These are phyloP conservation scores for Conringia planisiliqua DNA, from an alignment of 345 rosid species.

Conservation along the genomic window DNA sequence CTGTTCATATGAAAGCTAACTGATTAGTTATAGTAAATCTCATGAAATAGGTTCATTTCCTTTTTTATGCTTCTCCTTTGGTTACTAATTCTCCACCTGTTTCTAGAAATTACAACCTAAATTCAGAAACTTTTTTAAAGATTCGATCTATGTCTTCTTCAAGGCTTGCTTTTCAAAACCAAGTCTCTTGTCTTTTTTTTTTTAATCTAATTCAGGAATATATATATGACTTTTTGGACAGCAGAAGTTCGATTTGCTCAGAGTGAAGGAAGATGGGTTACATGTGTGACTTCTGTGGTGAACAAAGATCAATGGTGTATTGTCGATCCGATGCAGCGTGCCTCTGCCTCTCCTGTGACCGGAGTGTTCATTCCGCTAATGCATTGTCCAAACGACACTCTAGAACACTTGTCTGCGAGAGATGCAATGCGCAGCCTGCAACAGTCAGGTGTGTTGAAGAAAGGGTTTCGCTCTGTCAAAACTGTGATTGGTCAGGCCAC, in stretches of 20 bases:
- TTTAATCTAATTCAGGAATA: not conserved
- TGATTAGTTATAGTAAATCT: conserved; percentile 25
- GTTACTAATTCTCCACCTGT: not conserved
- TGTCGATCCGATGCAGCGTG: conserved; percentile 96
- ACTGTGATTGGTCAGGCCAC: conserved; percentile 85
- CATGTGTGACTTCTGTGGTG: conserved; percentile 90
- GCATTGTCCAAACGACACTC: conserved; percentile 91
- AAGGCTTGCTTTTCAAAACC: not conserved
- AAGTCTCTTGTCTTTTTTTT: not conserved
- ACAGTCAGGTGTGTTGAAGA: conserved; percentile 75
- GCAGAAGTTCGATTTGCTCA: conserved; percentile 4
- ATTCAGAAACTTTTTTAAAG: not conserved
- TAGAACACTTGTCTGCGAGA: conserved; percentile 78
- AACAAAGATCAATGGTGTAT: conserved; percentile 86
- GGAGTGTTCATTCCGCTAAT: conserved; percentile 91
- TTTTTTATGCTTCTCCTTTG: not conserved
- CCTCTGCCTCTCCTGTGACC: conserved; percentile 91
- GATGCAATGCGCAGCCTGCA: conserved; percentile 88
- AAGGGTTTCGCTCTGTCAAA: conserved; percentile 86
- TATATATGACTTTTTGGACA: not conserved
- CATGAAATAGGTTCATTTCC: conserved; percentile 8
- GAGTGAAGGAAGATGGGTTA: conserved; percentile 61
- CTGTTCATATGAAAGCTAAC: not conserved
- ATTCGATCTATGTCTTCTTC: conserved; percentile 1
- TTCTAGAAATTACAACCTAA: conserved; percentile 1